Conservation (phyloP, 495 filamentous ascomycete genomes). For the Stereocaulon alpinum region DNA sequence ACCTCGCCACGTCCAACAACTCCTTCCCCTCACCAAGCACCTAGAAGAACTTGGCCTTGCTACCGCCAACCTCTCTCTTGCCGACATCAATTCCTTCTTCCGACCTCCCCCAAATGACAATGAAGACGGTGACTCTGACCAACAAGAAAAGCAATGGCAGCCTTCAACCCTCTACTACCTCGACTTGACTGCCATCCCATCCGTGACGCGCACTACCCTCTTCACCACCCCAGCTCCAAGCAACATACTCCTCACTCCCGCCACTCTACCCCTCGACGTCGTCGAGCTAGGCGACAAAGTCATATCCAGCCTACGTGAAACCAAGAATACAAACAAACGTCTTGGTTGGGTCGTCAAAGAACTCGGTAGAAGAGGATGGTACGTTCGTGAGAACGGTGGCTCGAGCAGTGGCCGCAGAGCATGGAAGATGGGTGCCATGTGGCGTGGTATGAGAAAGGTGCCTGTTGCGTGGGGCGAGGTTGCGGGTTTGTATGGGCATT, state of each 20-base stretch:
- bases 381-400: constrained; percentile 39
- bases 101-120: constrained; percentile 24
- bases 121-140: constrained; percentile 26
- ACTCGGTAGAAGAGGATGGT: constrained; percentile 62
- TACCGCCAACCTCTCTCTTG: constrained; percentile 50
- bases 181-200: constrained; percentile 52
- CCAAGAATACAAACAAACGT: constrained; percentile 40
- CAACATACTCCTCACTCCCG: constrained; percentile 50
- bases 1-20: constrained; percentile 48
- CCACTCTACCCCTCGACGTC: constrained; percentile 64
- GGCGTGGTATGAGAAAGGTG: constrained; percentile 82
- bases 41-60: constrained; percentile 71
- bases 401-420: constrained; percentile 42
- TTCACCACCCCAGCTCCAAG: constrained; percentile 41
- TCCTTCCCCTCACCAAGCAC: constrained; percentile 66
- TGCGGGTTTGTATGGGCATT: constrained; percentile 76
- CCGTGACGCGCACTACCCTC: constrained; percentile 52
- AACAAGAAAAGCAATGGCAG: constrained; percentile 35
- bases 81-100: constrained; percentile 51
- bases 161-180: constrained; percentile 65
- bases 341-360: constrained; percentile 61
- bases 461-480: constrained; percentile 70
- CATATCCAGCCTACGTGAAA: constrained; percentile 48
- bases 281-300: constrained; percentile 68
- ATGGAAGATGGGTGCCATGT: constrained; percentile 88